phyloP scores from a whole-genome alignment of 1,284 basidiomycete genomes.

The Tetrapyrgos nigripes region DNA sequence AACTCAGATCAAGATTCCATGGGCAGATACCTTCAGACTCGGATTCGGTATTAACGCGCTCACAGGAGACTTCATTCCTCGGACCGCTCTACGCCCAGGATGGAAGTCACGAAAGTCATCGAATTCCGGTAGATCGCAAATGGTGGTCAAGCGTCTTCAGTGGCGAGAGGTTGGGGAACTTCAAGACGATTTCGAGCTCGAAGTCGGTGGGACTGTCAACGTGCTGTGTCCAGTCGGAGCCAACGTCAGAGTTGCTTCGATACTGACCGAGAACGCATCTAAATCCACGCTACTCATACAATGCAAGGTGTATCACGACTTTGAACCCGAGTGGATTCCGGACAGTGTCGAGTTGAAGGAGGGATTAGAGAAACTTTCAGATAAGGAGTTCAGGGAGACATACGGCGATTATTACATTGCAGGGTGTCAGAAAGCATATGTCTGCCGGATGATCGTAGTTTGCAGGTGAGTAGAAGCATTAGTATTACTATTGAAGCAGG shows the following conservation, averaged over 20 bases:
- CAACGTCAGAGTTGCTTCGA: slow-evolving; percentile 20
- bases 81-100: slow-evolving; percentile 17
- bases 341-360: slow-evolving; percentile 14
- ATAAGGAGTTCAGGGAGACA: slow-evolving; percentile 17
- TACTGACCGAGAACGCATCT: slow-evolving; percentile 17
- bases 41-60: slow-evolving; percentile 26
- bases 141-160: slow-evolving; percentile 9
- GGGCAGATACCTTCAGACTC: slow-evolving; percentile 19
- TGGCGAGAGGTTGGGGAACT: slow-evolving; percentile 20
- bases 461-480: slow-evolving; percentile 21
- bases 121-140: not conserved
- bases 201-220: slow-evolving; percentile 23
- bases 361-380: slow-evolving; percentile 17
- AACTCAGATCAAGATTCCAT: slow-evolving; percentile 21
- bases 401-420: slow-evolving; percentile 29
- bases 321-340: slow-evolving; percentile 18
- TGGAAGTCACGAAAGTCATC: not conserved
- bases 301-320: slow-evolving; percentile 19
- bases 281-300: slow-evolving; percentile 22
- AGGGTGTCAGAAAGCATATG: slow-evolving; percentile 20
- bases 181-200: slow-evolving; percentile 20
- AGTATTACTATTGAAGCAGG: not conserved
- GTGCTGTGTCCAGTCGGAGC: slow-evolving; percentile 10
- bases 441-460: slow-evolving; percentile 23
- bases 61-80: slow-evolving; percentile 23